A percentile compares a stretch with the other conserved stretches of the same genome.
These are phyloP conservation scores for Nakaseomyces kungkrabaensis DNA, from an alignment of 1,139 yeast genomes.

Conservation along the genomic window DNA sequence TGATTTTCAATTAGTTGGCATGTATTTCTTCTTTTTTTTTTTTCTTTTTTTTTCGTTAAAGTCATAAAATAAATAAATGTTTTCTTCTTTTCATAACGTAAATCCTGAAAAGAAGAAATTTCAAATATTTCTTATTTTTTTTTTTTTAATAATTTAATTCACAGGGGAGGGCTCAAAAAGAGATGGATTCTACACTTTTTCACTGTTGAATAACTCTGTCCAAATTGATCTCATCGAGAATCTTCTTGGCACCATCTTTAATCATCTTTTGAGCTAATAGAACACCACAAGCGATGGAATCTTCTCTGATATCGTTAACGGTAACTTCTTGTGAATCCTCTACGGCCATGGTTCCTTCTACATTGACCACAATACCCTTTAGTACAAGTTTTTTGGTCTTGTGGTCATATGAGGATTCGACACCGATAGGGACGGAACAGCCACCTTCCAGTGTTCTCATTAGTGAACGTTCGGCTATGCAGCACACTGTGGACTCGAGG, in stretches of 20 bases:
- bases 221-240: constrained; percentile 71
- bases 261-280: constrained; percentile 59
- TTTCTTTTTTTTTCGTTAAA: not conserved
- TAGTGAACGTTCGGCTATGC: constrained; percentile 83
- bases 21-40: not conserved
- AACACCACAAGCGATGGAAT: constrained; percentile 64
- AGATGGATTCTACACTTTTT: not conserved
- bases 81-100: not conserved
- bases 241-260: constrained; percentile 70
- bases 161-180: too few species aligned
- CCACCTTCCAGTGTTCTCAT: constrained; percentile 93
- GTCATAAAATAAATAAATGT: not conserved
- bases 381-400: constrained; percentile 38
- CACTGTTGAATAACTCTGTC: constrained; percentile 39
- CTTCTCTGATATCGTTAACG: constrained; percentile 34
- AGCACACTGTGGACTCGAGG: constrained; percentile 57
- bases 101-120: not conserved
- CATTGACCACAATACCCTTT: constrained; percentile 71
- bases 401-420: constrained; percentile 48
- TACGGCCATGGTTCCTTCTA: constrained; percentile 67
- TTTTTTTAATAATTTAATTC: not conserved
- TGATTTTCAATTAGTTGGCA: not conserved
- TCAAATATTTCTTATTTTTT: not conserved
- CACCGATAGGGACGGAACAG: constrained; percentile 96
- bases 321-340: constrained; percentile 32